Base-by-base conservation (phyloP, 306 rosid genomes). In the Mucuna pruriens region DNA sequence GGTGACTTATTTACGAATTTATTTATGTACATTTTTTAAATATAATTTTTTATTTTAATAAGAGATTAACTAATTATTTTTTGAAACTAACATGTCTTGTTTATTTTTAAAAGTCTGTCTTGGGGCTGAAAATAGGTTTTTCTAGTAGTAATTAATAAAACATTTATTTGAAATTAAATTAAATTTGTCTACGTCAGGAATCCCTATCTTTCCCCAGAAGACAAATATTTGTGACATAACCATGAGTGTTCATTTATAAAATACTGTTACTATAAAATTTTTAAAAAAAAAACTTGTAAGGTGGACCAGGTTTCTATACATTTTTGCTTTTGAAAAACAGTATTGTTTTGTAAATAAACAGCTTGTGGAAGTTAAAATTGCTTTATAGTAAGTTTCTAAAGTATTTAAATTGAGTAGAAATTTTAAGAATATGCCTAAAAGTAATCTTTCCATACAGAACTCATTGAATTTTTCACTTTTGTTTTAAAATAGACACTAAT, bases 151-250 rank as follows among this genome's bases (percentile, higher is more conserved):
- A 39, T 29, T 17, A 71, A 58, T 38, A 61, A 31, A 64, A 10
- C 4, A 7, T 17, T 51, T 19, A 17, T 22, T 48, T n/a, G 20
- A 36, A 46, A 45, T 12, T 31, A 19, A 17, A 9, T 36, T 13
- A 26, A 34, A 81, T 49, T 74, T 54, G 82, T 75, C 80, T 65
- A 34, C 84, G 11, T 86, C 73, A 75, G 46, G 77, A 70, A 86
- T 86, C 86, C 76, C 84, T 23, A 78, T 69, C 63, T 42, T 79
- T 54, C 16, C 45, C 55, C 15, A 83, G 39, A 75, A 75, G 86
- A 79, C 89, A 86, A 83, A 75, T 44, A 62, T 70, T 44, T 75
- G 44, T 69, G 80, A 79, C 76, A 74, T 40, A 68, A 49, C 54
- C 48, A 60, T 17, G 4, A 25, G 15, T 11, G 52, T 61, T 55